Evolutionary conservation across 768 basidiomycete genomes (phyloP).

Genomic region (Boletus reticulatus): DNA sequence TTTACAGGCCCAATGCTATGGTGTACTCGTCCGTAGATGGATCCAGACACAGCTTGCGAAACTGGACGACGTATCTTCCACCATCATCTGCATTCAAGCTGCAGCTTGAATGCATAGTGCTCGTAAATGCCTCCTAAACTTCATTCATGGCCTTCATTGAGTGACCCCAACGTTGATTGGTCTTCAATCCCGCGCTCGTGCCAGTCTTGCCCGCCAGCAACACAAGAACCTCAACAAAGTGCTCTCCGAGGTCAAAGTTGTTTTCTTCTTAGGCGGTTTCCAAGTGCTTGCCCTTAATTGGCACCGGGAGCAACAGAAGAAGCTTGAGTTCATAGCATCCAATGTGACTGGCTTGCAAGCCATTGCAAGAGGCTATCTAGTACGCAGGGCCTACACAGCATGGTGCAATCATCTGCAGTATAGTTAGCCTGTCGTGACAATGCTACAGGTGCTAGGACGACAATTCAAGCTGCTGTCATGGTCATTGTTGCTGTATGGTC

Average conservation of each 20-base stretch:
- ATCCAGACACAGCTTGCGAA: slow-evolving; percentile 72
- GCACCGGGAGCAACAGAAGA: slow-evolving; percentile 71
- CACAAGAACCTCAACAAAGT: slow-evolving; percentile 73
- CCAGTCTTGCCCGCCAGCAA: slow-evolving; percentile 67
- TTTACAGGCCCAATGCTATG: slow-evolving; percentile 78
- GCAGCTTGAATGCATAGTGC: slow-evolving; percentile 77
- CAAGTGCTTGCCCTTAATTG: slow-evolving; percentile 77
- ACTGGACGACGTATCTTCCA: slow-evolving; percentile 69
- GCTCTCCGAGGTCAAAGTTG: slow-evolving; percentile 68
- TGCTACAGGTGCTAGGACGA: slow-evolving; percentile 85
- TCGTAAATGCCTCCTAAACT: slow-evolving; percentile 67
- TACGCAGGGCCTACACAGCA: slow-evolving; percentile 66
- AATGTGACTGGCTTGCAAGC: slow-evolving; percentile 82
- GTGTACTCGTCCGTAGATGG: slow-evolving; percentile 68
- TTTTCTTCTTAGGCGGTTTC: slow-evolving; percentile 65
- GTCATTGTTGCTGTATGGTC: too few relatives aligned
- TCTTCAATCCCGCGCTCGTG: slow-evolving; percentile 80
- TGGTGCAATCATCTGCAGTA: slow-evolving; percentile 83
- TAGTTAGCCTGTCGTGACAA: slow-evolving; percentile 69
- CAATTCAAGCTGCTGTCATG: too few relatives aligned
- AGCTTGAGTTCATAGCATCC: slow-evolving; percentile 72
- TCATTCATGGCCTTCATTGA: slow-evolving; percentile 73
- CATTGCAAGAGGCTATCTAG: slow-evolving; percentile 65
- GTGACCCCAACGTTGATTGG: slow-evolving; percentile 66
- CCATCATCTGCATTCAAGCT: slow-evolving; percentile 77